Evolutionary conservation across 148 eudicot genomes (phyloP).

Genomic region (Vaccinium macrocarpon): DNA sequence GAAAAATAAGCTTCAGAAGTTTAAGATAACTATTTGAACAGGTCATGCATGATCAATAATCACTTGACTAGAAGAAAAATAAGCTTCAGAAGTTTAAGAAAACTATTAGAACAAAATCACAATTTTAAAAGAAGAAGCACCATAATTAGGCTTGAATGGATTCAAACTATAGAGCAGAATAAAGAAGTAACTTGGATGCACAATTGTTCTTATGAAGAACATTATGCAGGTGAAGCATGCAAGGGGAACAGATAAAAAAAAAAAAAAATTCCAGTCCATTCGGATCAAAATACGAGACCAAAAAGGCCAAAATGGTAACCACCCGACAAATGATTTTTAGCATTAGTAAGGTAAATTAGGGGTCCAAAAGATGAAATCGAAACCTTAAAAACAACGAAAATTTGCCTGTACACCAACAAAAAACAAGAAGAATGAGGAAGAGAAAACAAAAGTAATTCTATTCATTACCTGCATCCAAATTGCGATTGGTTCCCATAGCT

Average conservation of each 20-base stretch:
- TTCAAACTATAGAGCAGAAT: background rate
- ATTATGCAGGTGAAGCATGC: background rate
- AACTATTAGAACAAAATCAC: background rate
- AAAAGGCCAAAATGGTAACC: background rate
- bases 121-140: background rate
- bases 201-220: background rate
- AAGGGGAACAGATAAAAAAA: background rate
- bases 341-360: background rate
- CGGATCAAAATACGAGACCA: background rate
- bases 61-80: background rate
- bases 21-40: background rate
- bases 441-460: background rate
- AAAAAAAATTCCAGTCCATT: background rate
- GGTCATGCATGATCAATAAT: background rate
- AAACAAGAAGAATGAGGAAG: background rate
- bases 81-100: background rate
- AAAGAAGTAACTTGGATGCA: background rate
- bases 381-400: background rate
- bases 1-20: conserved; percentile 3
- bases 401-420: background rate
- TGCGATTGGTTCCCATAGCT: conserved; percentile 76
- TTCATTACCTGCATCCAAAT: conserved; percentile 55
- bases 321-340: background rate
- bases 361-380: background rate
- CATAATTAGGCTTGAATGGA: background rate